Base-by-base conservation (phyloP, 371 early-diverging fungal genomes). In the Haplosporangium sp. region DNA sequence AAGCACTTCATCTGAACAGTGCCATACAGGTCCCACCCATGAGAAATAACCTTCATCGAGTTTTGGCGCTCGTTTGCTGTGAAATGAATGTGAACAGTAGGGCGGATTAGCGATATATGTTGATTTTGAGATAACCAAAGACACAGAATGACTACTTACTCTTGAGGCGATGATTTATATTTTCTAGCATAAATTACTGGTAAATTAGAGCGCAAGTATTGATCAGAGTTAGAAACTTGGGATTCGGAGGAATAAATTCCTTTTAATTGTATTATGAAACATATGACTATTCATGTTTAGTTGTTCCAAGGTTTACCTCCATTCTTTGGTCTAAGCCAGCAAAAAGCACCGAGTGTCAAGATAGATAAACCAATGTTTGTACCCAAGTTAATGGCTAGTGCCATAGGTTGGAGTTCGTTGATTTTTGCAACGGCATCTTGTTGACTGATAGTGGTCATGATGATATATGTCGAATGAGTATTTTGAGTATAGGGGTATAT, bases 51-150 rank as follows among this genome's bases (percentile, higher is more conserved):
- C 88, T 45, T 70, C 65, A 0, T 76, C 75, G 52, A 94, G 86
- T 11, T 87, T 85, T 42, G 91, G 92, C 13, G 96, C 93, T 37
- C 88, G 86, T 61, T 92, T 92, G 5, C 92, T 92, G 78, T 38
- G 44, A 9, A 40, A n/a, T 38, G 37, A 60, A 40, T 38, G 11
- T 27, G 20, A 68, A 27, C 34, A 15, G 55, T 27, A 47, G 38
- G 60, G 5, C 11, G 20, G 50, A 48, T 57, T 20, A 71, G 59
- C 19, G 15, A 40, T 52, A 57, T n/a, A 19, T 48, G 48, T 48
- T 15, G 48, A 48, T 48, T 48, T 11, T 5, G 56, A 27, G 11
- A 48, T 3, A 37, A 59, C 37, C 20, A 40, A 53, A 38, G 48
- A 42, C 62, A 40, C 17, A 19, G 53, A 19, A 19, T 52, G 53